phyloP scores from a whole-genome alignment of 2,329 filamentous ascomycete genomes.

The Cytospora chrysosperma region DNA sequence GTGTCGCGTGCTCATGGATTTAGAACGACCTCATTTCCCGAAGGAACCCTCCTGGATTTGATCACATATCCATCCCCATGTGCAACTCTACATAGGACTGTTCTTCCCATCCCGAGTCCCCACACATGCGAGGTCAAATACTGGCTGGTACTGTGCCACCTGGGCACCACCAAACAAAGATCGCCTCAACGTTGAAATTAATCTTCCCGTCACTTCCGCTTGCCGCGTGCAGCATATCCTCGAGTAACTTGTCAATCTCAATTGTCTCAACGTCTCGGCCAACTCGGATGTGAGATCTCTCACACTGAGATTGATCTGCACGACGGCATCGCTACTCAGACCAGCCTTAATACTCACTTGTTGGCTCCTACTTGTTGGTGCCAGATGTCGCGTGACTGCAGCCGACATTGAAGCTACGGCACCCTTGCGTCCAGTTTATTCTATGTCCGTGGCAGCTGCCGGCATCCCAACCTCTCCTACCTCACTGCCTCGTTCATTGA shows the following conservation, averaged over 20 bases:
- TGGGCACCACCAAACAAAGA: background rate
- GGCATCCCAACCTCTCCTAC: background rate
- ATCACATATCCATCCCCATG: background rate
- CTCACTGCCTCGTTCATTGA: background rate
- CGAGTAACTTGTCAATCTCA: background rate
- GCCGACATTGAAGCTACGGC: background rate
- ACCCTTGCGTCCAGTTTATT: background rate
- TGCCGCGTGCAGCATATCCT: background rate
- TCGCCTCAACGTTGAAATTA: background rate
- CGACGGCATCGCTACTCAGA: background rate
- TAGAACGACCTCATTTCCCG: background rate
- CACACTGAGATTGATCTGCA: background rate
- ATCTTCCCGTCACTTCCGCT: background rate
- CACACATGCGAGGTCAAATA: background rate
- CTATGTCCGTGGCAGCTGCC: background rate
- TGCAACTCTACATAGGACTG: background rate
- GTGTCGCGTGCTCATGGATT: background rate
- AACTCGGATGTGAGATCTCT: background rate
- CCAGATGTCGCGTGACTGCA: background rate
- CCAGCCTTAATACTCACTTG: background rate
- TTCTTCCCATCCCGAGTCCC: background rate
- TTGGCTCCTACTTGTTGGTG: background rate
- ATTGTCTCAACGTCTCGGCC: background rate
- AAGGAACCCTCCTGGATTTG: background rate
- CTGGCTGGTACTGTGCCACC: background rate